These are phyloP conservation scores for Raffaelea albimanens DNA, from an alignment of 2,329 filamentous ascomycete species.

Conservation along the genomic window DNA sequence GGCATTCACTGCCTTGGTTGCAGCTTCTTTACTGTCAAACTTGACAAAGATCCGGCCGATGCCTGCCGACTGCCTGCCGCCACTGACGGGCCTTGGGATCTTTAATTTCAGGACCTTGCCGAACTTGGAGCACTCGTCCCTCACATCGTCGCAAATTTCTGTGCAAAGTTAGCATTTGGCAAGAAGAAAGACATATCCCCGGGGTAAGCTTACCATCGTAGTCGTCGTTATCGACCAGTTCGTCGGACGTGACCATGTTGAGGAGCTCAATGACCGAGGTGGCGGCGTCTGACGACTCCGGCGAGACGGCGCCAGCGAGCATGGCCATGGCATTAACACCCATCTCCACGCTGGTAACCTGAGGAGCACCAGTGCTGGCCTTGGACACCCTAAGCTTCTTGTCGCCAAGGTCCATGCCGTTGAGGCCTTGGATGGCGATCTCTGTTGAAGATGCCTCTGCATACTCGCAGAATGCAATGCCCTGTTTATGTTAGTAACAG, in stretches of 20 bases:
- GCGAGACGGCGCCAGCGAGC: conserved; percentile 80
- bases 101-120: conserved; percentile 82
- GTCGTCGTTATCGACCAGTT: conserved; percentile 87
- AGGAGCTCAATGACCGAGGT: conserved; percentile 83
- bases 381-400: conserved; percentile 75
- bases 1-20: conserved; percentile 77
- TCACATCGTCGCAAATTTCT: conserved; percentile 96
- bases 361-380: conserved; percentile 89
- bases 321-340: conserved; percentile 97
- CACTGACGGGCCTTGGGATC: conserved; percentile 77
- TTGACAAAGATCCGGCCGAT: conserved; percentile 98
- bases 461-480: conserved; percentile 96
- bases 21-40: conserved; percentile 68
- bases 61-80: conserved; percentile 73
- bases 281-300: conserved; percentile 58
- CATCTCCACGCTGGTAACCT: conserved; percentile 85
- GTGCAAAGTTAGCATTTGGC: conserved; percentile 23
- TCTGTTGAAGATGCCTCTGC: conserved; percentile 66
- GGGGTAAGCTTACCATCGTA: conserved; percentile 64
- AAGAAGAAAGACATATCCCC: neutral
- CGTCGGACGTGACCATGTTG: conserved; percentile 97
- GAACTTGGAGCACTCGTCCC: conserved; percentile 88
- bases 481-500: conserved; percentile 36
- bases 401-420: conserved; percentile 88
- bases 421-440: conserved; percentile 80